Base-by-base conservation (phyloP, 1,139 yeast species). In the Protomyces lactucae-debilis region DNA sequence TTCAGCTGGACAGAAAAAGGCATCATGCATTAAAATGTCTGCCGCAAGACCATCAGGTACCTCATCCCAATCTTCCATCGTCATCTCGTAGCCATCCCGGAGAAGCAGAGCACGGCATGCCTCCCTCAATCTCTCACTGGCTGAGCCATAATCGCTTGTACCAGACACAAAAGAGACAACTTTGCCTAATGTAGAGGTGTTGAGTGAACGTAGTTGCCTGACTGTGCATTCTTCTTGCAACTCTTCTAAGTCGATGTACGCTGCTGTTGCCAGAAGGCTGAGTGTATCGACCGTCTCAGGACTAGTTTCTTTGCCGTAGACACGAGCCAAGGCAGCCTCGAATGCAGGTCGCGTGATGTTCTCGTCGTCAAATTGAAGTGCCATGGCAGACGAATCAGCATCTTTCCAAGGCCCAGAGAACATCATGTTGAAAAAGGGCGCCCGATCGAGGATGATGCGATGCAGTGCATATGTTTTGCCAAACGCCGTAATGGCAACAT, bases 1-100 rank as follows among this genome's bases (percentile, higher is more conserved):
- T 70, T 82, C 85, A 1, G 77, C 76, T 0, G 82, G 82, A 3
- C 81, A 81, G 70, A 78, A 82, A 67, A 82, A 82, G 16, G 79
- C 80, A 68, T 82, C 84, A 21, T 78, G 74, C 0, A 80, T 78
- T 4, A 82, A 75, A 3, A 81, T 79, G 32, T 78, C 79, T 0
- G 79, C 76, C 21, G 80, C 75, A 10, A 81, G 72, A 1, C 74
- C 69, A 0, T 72, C 72, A 0, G 84, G 83, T n/a, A 82, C 74
- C 0, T 74, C 77, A 64, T 76, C 79, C 84, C 85, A 81, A 5
- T 70, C 70, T n/a, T 73, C 73, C 3, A 75, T 73, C 0, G 82
- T 79, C 60, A 73, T 71, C 66, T 77, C 79, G 78, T 80, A 80
- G 0, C 84, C 84, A 65, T 80, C 79, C 16, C 79, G 73, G 60